Evolutionary conservation across 108 stramenopile species (phyloP).

Genomic region (Mediolabrus comicus): DNA sequence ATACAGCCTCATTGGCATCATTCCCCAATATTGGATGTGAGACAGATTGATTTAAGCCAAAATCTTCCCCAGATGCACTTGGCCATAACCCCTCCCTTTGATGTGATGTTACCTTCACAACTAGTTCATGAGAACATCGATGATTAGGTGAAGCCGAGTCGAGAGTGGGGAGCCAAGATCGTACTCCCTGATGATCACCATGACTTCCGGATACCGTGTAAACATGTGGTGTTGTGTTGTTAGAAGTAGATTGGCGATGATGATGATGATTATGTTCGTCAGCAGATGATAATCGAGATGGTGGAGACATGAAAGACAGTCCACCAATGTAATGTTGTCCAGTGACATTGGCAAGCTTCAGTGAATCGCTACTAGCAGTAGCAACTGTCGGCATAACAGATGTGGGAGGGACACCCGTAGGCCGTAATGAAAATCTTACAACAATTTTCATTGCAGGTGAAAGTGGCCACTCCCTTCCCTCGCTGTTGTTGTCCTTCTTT

Average conservation of each 20-base stretch:
- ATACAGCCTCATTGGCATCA: constrained; percentile 8
- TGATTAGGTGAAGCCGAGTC: constrained; percentile 77
- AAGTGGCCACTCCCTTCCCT: constrained; percentile 11
- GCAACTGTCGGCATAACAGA: neutral
- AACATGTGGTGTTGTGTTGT: constrained; percentile 55
- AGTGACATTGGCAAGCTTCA: constrained; percentile 26
- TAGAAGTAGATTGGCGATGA: too few species aligned
- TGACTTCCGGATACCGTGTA: constrained; percentile 74
- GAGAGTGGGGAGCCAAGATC: constrained; percentile 77
- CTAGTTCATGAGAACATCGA: constrained; percentile 65
- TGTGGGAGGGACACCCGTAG: constrained; percentile 5
- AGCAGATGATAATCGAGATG: too few species aligned
- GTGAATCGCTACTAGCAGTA: neutral
- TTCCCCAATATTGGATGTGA: constrained; percentile 49
- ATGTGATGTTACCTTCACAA: constrained; percentile 64
- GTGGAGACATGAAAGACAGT: constrained; percentile 33
- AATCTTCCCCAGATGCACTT: constrained; percentile 76
- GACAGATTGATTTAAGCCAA: constrained; percentile 54
- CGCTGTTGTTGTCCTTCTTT: too few species aligned
- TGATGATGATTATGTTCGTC: too few species aligned
- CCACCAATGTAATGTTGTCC: constrained; percentile 48
- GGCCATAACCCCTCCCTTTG: constrained; percentile 58
- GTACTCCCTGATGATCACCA: constrained; percentile 84
- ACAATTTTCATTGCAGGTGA: constrained; percentile 43
- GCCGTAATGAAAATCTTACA: constrained; percentile 37